Conservation (phyloP, 2,329 filamentous ascomycete species). For the Triangularia verruculosa region DNA sequence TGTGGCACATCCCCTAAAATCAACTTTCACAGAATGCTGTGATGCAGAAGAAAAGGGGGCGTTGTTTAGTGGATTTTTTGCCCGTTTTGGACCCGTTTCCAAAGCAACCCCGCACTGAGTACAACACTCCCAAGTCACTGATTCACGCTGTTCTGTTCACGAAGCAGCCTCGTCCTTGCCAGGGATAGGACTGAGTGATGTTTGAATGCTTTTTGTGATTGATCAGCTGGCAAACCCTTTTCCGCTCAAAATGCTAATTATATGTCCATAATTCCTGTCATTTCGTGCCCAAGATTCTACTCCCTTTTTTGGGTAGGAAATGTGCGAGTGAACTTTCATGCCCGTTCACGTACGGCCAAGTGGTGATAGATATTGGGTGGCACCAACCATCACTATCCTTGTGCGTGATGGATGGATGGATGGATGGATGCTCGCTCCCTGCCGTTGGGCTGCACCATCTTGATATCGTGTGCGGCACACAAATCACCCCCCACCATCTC, state of each 20-base stretch:
- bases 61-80: conserved; percentile 17
- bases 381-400: background rate
- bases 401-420: background rate
- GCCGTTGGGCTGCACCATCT: background rate
- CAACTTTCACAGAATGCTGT: too few species aligned
- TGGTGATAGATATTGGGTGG: background rate
- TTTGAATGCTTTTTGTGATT: background rate
- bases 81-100: conserved; percentile 24
- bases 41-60: conserved; percentile 12
- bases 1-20: background rate
- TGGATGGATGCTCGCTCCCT: background rate
- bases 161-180: background rate
- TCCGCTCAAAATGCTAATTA: background rate
- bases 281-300: background rate
- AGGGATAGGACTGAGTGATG: background rate
- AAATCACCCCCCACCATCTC: background rate
- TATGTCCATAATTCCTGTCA: background rate
- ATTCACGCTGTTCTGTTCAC: background rate
- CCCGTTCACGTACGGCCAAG: background rate
- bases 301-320: background rate
- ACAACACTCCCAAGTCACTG: background rate
- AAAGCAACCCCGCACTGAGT: conserved; percentile 23
- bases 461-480: background rate
- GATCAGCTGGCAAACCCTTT: background rate
- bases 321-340: background rate